Conservation (phyloP, 148 eudicot species). For the Spergularia bocconei region DNA sequence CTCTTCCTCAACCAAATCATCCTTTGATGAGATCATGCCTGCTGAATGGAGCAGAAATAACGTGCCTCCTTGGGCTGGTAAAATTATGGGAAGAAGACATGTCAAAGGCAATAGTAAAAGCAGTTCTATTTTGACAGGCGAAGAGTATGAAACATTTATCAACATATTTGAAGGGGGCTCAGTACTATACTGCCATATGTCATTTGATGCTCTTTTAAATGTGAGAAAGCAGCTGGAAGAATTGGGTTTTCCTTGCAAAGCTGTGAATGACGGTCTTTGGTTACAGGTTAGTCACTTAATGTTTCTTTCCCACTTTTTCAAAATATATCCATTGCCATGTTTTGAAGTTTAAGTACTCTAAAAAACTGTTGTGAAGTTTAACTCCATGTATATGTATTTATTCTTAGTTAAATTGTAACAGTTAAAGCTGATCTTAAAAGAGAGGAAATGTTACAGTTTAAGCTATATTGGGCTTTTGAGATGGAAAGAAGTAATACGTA, state of each 20-base stretch:
- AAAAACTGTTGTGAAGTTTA: background rate
- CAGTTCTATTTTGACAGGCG: slow-evolving; percentile 54
- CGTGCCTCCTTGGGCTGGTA: slow-evolving; percentile 84
- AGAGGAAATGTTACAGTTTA: background rate
- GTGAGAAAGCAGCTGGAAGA: slow-evolving; percentile 98
- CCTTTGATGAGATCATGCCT: slow-evolving; percentile 56
- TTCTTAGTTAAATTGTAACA: no score
- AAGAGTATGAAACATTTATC: slow-evolving; percentile 84
- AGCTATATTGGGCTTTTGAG: background rate
- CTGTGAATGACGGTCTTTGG: slow-evolving; percentile 97
- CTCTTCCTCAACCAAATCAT: slow-evolving; percentile 41
- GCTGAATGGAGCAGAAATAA: slow-evolving; percentile 70
- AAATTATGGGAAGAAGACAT: slow-evolving; percentile 79
- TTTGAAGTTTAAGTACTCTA: background rate
- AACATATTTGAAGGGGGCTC: slow-evolving; percentile 95
- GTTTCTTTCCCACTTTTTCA: background rate
- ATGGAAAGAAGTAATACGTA: background rate
- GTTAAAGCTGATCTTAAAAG: background rate
- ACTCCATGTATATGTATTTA: no score
- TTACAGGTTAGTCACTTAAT: slow-evolving; percentile 65
- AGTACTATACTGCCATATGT: slow-evolving; percentile 88
- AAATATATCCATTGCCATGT: background rate
- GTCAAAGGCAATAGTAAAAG: slow-evolving; percentile 49
- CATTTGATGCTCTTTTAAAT: slow-evolving; percentile 91
- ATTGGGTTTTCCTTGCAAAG: slow-evolving; percentile 94